These are phyloP conservation scores for Pichia cephalocereana DNA, from an alignment of 805 yeast genomes.

Conservation along the genomic window DNA sequence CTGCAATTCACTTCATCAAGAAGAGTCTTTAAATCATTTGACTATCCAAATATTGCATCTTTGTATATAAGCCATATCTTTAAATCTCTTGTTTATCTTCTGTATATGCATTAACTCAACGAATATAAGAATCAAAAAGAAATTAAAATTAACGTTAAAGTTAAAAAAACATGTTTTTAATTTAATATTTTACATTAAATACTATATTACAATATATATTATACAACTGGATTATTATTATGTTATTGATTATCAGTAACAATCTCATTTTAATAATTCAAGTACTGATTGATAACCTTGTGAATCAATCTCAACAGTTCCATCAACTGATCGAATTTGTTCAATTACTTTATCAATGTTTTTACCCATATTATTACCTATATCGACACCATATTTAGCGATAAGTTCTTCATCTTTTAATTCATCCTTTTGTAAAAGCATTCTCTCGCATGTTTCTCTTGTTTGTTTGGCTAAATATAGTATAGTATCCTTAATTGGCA, in stretches of 20 bases:
- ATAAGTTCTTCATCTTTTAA: background rate
- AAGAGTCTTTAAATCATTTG: constrained; percentile 18
- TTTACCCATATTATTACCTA: background rate
- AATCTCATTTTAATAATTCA: background rate
- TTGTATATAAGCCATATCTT: background rate
- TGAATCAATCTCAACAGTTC: background rate
- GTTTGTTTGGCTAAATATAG: background rate
- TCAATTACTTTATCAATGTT: background rate
- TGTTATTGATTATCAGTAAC: too few relatives aligned
- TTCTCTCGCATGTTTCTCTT: background rate
- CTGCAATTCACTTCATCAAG: constrained; percentile 43
- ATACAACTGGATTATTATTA: too few relatives aligned
- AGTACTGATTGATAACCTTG: background rate
- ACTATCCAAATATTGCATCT: background rate
- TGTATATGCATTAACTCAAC: background rate
- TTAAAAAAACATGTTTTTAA: too few relatives aligned
- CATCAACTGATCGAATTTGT: background rate
- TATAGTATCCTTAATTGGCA: constrained; percentile 4
- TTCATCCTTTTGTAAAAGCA: background rate
- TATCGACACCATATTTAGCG: background rate
- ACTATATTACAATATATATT: too few relatives aligned
- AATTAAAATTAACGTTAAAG: too few relatives aligned
- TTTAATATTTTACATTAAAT: too few relatives aligned
- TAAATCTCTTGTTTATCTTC: background rate
- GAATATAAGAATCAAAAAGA: too few relatives aligned